phyloP scores from a whole-genome alignment of 2,329 filamentous ascomycete genomes.

The Botrytis sinoallii region DNA sequence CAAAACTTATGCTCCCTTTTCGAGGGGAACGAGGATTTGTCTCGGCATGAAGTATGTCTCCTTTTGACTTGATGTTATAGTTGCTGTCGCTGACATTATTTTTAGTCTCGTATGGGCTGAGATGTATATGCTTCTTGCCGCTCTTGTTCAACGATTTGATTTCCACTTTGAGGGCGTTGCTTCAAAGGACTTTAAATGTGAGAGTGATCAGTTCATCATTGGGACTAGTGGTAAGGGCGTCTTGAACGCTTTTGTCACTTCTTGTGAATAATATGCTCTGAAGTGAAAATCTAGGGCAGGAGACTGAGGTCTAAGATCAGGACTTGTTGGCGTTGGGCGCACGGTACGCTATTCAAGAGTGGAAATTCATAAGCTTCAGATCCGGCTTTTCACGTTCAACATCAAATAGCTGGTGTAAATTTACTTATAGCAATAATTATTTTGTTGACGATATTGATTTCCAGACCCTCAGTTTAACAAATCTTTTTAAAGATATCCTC shows the following conservation, averaged over 20 bases:
- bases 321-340: background rate
- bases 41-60: conserved; percentile 37
- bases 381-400: background rate
- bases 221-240: conserved; percentile 14
- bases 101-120: conserved; percentile 22
- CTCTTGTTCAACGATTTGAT: conserved; percentile 19
- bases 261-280: background rate
- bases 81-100: background rate
- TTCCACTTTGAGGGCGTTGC: conserved; percentile 15
- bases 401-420: background rate
- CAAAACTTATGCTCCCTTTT: conserved; percentile 42
- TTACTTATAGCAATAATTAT: background rate
- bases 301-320: background rate
- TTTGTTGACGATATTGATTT: background rate
- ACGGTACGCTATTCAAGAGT: background rate
- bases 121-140: conserved; percentile 17
- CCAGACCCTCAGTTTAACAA: background rate
- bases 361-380: background rate
- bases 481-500: background rate
- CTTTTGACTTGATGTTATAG: background rate
- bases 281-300: background rate
- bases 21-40: conserved; percentile 42
- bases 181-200: conserved; percentile 20
- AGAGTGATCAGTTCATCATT: conserved; percentile 22
- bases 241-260: conserved; percentile 7